These are phyloP conservation scores for Furculomyces boomerangus DNA, from an alignment of 371 early-diverging fungal species.

Conservation along the genomic window DNA sequence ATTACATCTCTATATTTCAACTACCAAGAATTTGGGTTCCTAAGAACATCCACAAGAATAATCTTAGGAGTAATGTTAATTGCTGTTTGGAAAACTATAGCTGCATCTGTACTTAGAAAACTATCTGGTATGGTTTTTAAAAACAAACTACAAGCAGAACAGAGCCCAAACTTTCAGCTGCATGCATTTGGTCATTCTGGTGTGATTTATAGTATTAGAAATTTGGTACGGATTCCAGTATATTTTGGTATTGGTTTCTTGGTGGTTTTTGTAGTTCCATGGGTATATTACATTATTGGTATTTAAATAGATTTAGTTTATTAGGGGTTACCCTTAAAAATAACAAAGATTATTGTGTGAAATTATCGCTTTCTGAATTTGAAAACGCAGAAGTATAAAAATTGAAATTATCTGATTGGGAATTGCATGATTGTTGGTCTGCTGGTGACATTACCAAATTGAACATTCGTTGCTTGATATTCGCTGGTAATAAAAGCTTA, in stretches of 20 bases:
- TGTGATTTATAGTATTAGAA: slow-evolving; percentile 16
- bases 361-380: slow-evolving; percentile 1
- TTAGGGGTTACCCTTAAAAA: no score
- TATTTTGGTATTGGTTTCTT: slow-evolving; percentile 18
- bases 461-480: neutral
- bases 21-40: slow-evolving; percentile 10
- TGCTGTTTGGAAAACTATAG: slow-evolving; percentile 18
- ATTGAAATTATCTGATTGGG: neutral
- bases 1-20: slow-evolving; percentile 13
- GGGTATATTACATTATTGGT: slow-evolving; percentile 3
- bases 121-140: slow-evolving; percentile 3
- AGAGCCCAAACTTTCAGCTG: neutral
- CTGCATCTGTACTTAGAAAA: slow-evolving; percentile 9
- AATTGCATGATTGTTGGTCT: neutral
- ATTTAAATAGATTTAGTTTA: slow-evolving; percentile 1
- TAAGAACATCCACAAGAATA: slow-evolving; percentile 9
- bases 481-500: neutral
- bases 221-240: slow-evolving; percentile 22
- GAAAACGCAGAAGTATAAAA: neutral
- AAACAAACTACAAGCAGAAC: neutral
- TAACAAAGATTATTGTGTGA: neutral
- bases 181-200: slow-evolving; percentile 6
- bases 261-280: slow-evolving; percentile 7
- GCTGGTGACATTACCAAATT: neutral
- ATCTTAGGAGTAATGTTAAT: slow-evolving; percentile 10